Conservation (phyloP, 2,329 filamentous ascomycete species). For the Coccinonectria pachysandricola region DNA sequence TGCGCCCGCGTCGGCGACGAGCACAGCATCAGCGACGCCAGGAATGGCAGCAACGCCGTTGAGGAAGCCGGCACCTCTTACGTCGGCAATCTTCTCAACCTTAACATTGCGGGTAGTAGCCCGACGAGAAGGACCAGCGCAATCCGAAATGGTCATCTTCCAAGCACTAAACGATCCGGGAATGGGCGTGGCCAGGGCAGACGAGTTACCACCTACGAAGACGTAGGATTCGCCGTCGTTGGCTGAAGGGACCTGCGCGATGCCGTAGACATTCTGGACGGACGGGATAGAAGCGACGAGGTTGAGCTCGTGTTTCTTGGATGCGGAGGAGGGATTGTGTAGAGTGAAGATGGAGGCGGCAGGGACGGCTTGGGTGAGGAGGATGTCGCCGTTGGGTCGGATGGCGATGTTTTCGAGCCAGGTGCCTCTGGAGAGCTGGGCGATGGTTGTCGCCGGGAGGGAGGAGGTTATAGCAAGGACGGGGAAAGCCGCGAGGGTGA, state of each 20-base stretch:
- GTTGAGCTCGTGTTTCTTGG: conserved; percentile 2
- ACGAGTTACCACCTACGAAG: conserved; percentile 10
- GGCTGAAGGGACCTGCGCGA: conserved; percentile 4
- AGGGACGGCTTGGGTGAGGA: conserved; percentile 8
- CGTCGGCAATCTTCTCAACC: conserved; percentile 7
- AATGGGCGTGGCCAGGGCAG: conserved; percentile 3
- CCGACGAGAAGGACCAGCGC: no score
- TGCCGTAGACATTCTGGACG: conserved; percentile 10
- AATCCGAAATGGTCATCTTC: conserved; percentile 3
- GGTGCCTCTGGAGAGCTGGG: conserved; percentile 6
- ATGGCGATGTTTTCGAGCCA: conserved; percentile 13
- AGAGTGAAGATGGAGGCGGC: conserved; percentile 10
- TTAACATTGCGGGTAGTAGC: conserved; percentile 2
- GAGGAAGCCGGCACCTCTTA: conserved; percentile 4
- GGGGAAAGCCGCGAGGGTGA: conserved; percentile 1
- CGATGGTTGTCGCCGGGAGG: conserved; percentile 5
- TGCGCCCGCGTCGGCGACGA: conserved; percentile 6
- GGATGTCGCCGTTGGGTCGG: conserved; percentile 9
- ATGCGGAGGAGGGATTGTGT: conserved; percentile 4
- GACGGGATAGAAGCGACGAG: conserved; percentile 10
- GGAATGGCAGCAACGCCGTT: conserved; percentile 8
- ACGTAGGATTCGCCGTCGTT: conserved; percentile 5
- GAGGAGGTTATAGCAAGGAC: conserved; percentile 4
- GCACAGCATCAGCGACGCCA: conserved; percentile 3
- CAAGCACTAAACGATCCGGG: conserved; percentile 9